Evolutionary conservation across 345 rosid genomes (phyloP), one percentile per base, ranked within the genome.

Genomic region (Aquilaria yunnanensis): DNA sequence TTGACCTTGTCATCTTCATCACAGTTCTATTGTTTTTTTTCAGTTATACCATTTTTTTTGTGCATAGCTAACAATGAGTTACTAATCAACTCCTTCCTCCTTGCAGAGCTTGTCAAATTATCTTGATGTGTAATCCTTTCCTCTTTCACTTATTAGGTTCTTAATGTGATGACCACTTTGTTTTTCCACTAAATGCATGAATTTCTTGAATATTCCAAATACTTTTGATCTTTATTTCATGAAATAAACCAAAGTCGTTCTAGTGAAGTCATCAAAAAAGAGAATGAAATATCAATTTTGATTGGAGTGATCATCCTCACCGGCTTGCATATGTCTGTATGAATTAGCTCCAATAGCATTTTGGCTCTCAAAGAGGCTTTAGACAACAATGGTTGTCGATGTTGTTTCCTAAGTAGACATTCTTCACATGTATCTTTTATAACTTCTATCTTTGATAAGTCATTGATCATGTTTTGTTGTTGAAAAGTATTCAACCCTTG

Each of bases 191-290:
- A 50, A 12, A n/a, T 13, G 14, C 32, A 10, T 56, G 8, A 56
- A 56, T 30, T 56, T 56, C 59, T 56, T 23, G 59, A 56, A 56
- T 13, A 32, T 29, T 2, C 59, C 59, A 56, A 56, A 29, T 11
- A 29, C 32, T 32, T 56, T 12, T 16, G 12, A 56, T 56, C 6
- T 56, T 16, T 56, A 8, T 56, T 56, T 56, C 14, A 56, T n/a
- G 31, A 56, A 56, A 56, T 56, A 56, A 32, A 32, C 59, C 59
- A 5, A 56, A 13, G 59, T 56, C 59, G 2, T 56, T 56, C 0
- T 2, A 16, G 30, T 56, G 31, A 13, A 56, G 37, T 56, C 59
- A 56, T 56, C 59, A 56, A 56, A 4, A 16, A 56, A 56, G 32
- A 56, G 4, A 4, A 56, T 13, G 59, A 56, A 56, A 12, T 7